Conservation (phyloP, 768 basidiomycete species). For the Inosperma sp. region DNA sequence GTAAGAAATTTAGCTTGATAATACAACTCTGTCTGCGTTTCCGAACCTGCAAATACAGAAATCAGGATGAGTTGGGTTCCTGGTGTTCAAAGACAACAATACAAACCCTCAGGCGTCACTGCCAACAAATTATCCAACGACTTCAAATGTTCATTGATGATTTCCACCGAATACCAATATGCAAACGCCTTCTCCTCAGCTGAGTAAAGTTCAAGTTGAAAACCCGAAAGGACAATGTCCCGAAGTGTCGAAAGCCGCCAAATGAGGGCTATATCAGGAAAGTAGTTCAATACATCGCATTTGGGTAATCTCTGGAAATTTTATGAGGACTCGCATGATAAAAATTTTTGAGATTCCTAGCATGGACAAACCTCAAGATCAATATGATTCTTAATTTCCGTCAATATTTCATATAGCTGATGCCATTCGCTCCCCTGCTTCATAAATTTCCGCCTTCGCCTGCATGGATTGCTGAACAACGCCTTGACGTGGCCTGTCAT, state of each 20-base stretch:
- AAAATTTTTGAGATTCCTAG: constrained; percentile 3
- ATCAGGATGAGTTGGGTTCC: background rate
- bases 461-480: constrained; percentile 63
- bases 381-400: constrained; percentile 30
- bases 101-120: constrained; percentile 34
- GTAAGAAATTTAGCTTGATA: constrained; percentile 52
- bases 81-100: background rate
- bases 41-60: constrained; percentile 30
- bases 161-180: constrained; percentile 65
- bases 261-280: constrained; percentile 48
- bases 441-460: constrained; percentile 60
- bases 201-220: constrained; percentile 71
- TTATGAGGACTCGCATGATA: background rate
- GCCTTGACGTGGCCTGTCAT: constrained; percentile 55
- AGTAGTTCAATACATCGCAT: constrained; percentile 33
- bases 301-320: constrained; percentile 32
- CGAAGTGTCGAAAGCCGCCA: constrained; percentile 58
- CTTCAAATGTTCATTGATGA: constrained; percentile 53
- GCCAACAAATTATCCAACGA: constrained; percentile 44
- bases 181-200: constrained; percentile 65
- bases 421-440: constrained; percentile 68
- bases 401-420: constrained; percentile 46
- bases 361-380: constrained; percentile 25
- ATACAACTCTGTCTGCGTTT: constrained; percentile 40
- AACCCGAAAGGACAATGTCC: constrained; percentile 70